A percentile compares a stretch with the other conserved stretches of the same genome.
These are phyloP conservation scores for Leptographium procerum DNA, from an alignment of 2,329 filamentous ascomycete genomes.

Conservation along the genomic window DNA sequence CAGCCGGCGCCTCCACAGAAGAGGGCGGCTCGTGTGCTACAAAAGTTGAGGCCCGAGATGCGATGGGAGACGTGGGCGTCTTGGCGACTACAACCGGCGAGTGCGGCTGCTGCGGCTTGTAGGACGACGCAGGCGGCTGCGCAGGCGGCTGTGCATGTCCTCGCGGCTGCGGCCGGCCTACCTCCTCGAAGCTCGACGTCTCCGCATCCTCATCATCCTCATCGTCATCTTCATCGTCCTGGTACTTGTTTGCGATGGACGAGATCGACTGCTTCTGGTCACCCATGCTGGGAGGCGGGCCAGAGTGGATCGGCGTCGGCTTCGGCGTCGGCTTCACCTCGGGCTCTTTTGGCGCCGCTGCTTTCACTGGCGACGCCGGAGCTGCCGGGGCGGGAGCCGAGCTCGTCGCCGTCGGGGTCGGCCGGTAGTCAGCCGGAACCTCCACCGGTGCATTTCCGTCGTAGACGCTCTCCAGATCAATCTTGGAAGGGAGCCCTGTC, in stretches of 20 bases:
- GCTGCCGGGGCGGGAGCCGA: slow-evolving; percentile 29
- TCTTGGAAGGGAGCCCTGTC: slow-evolving; percentile 74
- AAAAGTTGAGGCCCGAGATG: slow-evolving; percentile 6
- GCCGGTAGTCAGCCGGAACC: slow-evolving; percentile 57
- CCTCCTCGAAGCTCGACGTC: slow-evolving; percentile 76
- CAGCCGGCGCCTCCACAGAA: slow-evolving; percentile 50
- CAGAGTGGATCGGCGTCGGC: slow-evolving; percentile 27
- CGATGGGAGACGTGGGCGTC: slow-evolving; percentile 21
- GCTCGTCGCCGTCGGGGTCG: slow-evolving; percentile 30
- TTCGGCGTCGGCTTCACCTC: slow-evolving; percentile 23
- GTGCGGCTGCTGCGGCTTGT: slow-evolving; percentile 20
- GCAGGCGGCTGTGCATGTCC: slow-evolving; percentile 13
- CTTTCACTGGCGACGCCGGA: slow-evolving; percentile 24
- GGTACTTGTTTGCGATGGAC: slow-evolving; percentile 74
- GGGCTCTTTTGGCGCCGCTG: slow-evolving; percentile 38
- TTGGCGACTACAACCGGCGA: slow-evolving; percentile 14
- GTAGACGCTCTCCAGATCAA: slow-evolving; percentile 86
- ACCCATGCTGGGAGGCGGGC: slow-evolving; percentile 57
- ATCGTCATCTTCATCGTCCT: slow-evolving; percentile 53
- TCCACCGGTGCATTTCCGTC: slow-evolving; percentile 73
- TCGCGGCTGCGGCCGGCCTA: slow-evolving; percentile 62
- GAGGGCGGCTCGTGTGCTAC: slow-evolving; percentile 45
- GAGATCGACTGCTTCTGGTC: slow-evolving; percentile 84
- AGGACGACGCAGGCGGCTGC: slow-evolving; percentile 28
- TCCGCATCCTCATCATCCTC: slow-evolving; percentile 48